Evolutionary conservation across 352 stramenopile genomes (phyloP).

Genomic region (Globisporangium okanoganense): DNA sequence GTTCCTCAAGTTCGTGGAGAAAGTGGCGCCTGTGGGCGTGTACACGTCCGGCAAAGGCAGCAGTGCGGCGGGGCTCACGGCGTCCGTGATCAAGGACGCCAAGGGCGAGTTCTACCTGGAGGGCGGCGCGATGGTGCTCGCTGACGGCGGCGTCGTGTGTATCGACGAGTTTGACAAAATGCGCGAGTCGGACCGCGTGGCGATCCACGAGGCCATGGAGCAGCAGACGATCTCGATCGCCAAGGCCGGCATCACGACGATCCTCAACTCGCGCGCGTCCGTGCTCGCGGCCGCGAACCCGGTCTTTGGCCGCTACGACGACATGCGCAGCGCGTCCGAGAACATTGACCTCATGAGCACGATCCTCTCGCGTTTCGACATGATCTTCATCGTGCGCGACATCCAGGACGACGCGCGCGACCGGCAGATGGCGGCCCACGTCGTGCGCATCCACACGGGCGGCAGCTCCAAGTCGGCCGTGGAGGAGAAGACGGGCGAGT

Average conservation of each 20-base stretch:
- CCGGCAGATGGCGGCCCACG: constrained; percentile 96
- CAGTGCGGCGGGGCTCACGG: constrained; percentile 96
- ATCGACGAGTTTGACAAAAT: constrained; percentile 99
- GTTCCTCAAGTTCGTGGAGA: constrained; percentile 98
- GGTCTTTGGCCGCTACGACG: constrained; percentile 98
- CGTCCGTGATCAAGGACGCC: constrained; percentile 93
- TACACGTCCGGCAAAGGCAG: constrained; percentile 99
- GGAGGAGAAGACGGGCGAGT: constrained; percentile 44
- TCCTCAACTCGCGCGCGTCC: constrained; percentile 93
- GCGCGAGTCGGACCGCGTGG: constrained; percentile 92
- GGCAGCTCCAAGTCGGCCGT: constrained; percentile 26
- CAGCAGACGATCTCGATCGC: constrained; percentile 99
- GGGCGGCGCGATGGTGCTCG: constrained; percentile 96
- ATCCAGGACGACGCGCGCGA: constrained; percentile 96
- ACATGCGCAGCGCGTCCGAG: constrained; percentile 96
- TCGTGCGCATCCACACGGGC: constrained; percentile 98
- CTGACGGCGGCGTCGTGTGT: constrained; percentile 97
- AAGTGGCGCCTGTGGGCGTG: constrained; percentile 95
- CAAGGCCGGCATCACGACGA: constrained; percentile 99
- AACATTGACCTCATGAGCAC: constrained; percentile 99
- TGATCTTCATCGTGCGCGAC: constrained; percentile 99
- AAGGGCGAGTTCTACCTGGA: constrained; percentile 99
- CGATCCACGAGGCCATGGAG: constrained; percentile 99
- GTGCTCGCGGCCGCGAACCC: constrained; percentile 97
- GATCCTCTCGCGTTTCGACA: constrained; percentile 98